phyloP scores from a whole-genome alignment of 176 grass and related monocot species.

The barley (Hordeum vulgare) region MorexV3_pseudomolecules_assembly NC_058518.1:388572309-388572808 shows the following conservation, averaged over 20 bases:
- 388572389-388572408: not conserved
- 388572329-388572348: constrained; percentile 44
- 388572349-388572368: constrained; percentile 62
- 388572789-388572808: not conserved
- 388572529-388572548: constrained; percentile 21
- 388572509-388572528: not conserved
- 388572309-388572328: constrained; percentile 25
- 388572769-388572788: not conserved
- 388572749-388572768: not conserved
- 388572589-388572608: constrained; percentile 27
- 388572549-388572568: constrained; percentile 52
- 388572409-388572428: not conserved
- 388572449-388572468: not conserved
- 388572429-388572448: not conserved
- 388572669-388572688: constrained; percentile 19
- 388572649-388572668: constrained; percentile 51
- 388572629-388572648: constrained; percentile 57
- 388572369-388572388: not conserved
- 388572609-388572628: constrained; percentile 67
- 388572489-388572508: constrained; percentile 42
- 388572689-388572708: constrained; percentile 18
- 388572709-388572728: constrained; percentile 45
- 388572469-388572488: not conserved
- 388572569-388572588: constrained; percentile 26
- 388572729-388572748: constrained; percentile 22